Conservation (phyloP, 2,329 filamentous ascomycete genomes). For the Ophiostoma triangulosporum region DNA sequence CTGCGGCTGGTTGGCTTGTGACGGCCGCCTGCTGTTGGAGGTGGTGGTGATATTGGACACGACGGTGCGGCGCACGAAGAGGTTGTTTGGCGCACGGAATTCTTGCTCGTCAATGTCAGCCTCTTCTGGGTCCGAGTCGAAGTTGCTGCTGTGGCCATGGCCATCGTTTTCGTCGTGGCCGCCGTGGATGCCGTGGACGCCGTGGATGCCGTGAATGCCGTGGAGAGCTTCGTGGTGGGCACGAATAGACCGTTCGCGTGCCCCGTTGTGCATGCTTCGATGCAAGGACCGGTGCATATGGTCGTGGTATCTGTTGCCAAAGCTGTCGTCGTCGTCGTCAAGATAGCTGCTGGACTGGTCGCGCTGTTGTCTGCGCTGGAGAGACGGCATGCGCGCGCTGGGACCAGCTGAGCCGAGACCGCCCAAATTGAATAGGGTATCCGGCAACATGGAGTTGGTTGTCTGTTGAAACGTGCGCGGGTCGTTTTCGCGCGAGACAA, state of each 20-base stretch:
- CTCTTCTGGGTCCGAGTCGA: conserved; percentile 32
- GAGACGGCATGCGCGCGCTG: background rate
- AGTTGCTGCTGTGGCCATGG: conserved; percentile 7
- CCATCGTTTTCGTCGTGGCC: background rate
- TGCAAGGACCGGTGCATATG: background rate
- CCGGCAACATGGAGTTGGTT: background rate
- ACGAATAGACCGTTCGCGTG: background rate
- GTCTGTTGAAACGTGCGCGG: conserved; percentile 32
- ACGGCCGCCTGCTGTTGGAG: background rate
- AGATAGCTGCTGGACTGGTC: background rate
- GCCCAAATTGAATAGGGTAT: conserved; percentile 2
- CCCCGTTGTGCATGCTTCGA: background rate
- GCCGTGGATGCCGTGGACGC: background rate
- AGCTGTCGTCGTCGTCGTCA: background rate
- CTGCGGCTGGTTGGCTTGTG: background rate
- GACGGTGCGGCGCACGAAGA: conserved; percentile 27
- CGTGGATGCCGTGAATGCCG: background rate
- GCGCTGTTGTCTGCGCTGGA: background rate
- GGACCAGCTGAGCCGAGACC: background rate
- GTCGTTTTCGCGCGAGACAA: conserved; percentile 56
- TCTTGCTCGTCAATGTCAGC: conserved; percentile 42
- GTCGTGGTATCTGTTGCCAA: background rate
- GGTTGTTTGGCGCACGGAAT: conserved; percentile 21
- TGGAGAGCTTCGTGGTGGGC: background rate
- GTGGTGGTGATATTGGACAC: conserved; percentile 15